Percentiles rank a stretch among this genome's conserved stretches.
Conservation (phyloP, 2,329 filamentous ascomycete genomes). For the Aspergillus tubingensis region DNA sequence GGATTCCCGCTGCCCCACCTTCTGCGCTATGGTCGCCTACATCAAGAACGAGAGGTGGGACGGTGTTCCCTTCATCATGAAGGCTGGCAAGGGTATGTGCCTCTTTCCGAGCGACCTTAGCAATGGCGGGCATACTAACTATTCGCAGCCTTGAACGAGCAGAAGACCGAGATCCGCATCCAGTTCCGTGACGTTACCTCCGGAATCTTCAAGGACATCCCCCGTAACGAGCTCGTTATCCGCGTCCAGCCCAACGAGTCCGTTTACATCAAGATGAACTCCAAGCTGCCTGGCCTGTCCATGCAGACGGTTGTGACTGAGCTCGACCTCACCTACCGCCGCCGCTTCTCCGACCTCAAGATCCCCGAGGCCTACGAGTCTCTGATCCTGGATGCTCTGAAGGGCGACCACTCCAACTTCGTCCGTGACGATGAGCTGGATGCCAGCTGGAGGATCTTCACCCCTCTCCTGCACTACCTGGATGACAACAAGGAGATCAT, state of each 20-base stretch:
- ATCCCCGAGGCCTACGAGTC: constrained; percentile 99
- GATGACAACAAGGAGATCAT: constrained; percentile 99
- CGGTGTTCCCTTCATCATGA: constrained; percentile 97
- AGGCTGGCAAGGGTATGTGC: constrained; percentile 78
- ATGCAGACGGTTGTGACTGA: constrained; percentile 99
- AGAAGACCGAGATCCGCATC: constrained; percentile 98
- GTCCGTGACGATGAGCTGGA: constrained; percentile 96
- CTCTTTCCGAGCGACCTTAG: neutral
- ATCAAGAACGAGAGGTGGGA: constrained; percentile 99
- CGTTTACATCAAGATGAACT: constrained; percentile 99
- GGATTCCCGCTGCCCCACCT: constrained; percentile 95
- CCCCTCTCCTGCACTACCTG: constrained; percentile 93
- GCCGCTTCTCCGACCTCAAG: constrained; percentile 98
- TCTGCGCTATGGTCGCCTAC: constrained; percentile 94
- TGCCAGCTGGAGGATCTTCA: constrained; percentile 98
- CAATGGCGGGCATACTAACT: constrained; percentile 19
- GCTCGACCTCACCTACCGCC: constrained; percentile 95
- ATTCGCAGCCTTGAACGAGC: constrained; percentile 80
- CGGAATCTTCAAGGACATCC: constrained; percentile 99
- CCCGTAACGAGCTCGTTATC: constrained; percentile 98
- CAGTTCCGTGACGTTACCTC: constrained; percentile 99
- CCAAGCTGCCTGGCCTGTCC: constrained; percentile 94
- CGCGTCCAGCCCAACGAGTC: constrained; percentile 99
- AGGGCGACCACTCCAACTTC: constrained; percentile 99
- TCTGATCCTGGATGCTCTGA: constrained; percentile 92